Percentiles rank a stretch among this genome's conserved stretches.
These are phyloP conservation scores for Hygrophorus russula DNA, from an alignment of 768 basidiomycete species.

Conservation along the genomic window DNA sequence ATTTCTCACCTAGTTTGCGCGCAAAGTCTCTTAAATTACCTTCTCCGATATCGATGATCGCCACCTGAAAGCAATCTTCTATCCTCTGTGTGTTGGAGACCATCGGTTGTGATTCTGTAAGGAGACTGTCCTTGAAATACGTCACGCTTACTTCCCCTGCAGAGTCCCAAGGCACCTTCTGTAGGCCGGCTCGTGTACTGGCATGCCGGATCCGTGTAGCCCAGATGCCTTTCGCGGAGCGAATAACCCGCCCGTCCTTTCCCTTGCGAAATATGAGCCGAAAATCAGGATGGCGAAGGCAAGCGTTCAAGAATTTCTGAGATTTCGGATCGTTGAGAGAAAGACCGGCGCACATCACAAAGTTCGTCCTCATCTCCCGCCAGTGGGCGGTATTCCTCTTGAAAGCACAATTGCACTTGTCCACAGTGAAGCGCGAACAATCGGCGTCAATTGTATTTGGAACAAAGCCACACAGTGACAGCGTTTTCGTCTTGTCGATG, in stretches of 20 bases:
- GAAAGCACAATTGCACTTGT: conserved; percentile 11
- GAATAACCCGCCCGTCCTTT: conserved; percentile 14
- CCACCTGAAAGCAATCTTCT: conserved; percentile 19
- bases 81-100: conserved; percentile 10
- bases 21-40: conserved; percentile 20
- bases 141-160: no score
- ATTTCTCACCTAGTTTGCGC: conserved; percentile 15
- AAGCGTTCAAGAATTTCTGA: conserved; percentile 19
- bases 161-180: conserved; percentile 15
- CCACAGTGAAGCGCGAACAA: conserved; percentile 14
- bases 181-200: conserved; percentile 15
- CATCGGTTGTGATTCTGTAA: conserved; percentile 15
- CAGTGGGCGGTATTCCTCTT: conserved; percentile 13
- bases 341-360: conserved; percentile 15
- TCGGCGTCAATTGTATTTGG: conserved; percentile 13
- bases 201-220: conserved; percentile 17
- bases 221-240: conserved; percentile 16
- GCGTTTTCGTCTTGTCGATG: conserved; percentile 14
- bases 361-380: conserved; percentile 19
- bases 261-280: conserved; percentile 22
- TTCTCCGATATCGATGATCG: conserved; percentile 16
- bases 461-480: conserved; percentile 21
- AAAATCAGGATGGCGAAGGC: conserved; percentile 18
- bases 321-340: conserved; percentile 17
- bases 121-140: neutral